Base-by-base conservation (phyloP, 352 stramenopile species). In the Pythium insidiosum region DNA sequence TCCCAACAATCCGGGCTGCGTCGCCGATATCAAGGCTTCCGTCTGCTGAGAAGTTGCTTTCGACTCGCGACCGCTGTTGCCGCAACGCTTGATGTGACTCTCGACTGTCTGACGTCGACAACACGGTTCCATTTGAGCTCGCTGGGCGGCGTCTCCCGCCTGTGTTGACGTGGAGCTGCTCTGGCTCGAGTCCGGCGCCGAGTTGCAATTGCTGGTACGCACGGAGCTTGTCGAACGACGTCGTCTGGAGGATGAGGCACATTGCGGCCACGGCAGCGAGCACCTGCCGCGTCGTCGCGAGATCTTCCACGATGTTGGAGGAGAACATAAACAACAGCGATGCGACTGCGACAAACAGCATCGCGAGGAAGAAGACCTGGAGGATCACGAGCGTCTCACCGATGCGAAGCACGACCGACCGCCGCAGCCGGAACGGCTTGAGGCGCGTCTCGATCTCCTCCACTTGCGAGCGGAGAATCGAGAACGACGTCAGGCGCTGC, bases 311-410 rank as follows among this genome's bases (percentile, higher is more conserved):
- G 12, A 46, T 10, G 5, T 37, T 1, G 6, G 38, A 10, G 0
- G 46, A 15, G 16, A 65, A 26, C 15, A 61, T 20, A 5, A 43
- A 28, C 22, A 58, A 51, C 9, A 61, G 40, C 59, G 37, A 61
- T 56, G 88, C 53, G 12, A 76, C 16, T 6, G 81, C 56, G 29
- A 80, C 63, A 53, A 54, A 82, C 16, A 58, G 35, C n/a, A n/a
- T n/a, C n/a, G n/a, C n/a, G 33, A 85, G 59, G 24, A 61, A 70
- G 29, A 77, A 50, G 2, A 54, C 79, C 43, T 85, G 69, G 15
- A 85, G 50, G 35, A 88, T 58, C 21, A 84, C 63, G 47, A 82
- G 52, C n/a, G 68, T 45, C 37, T 92, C 79, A 47, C 81, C 84
- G n/a, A 80, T 26, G 9, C 61, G 63, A 20, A 91, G 51, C 21